Conservation (phyloP, 2,329 filamentous ascomycete genomes). For the Didymella arachidicola region DNA sequence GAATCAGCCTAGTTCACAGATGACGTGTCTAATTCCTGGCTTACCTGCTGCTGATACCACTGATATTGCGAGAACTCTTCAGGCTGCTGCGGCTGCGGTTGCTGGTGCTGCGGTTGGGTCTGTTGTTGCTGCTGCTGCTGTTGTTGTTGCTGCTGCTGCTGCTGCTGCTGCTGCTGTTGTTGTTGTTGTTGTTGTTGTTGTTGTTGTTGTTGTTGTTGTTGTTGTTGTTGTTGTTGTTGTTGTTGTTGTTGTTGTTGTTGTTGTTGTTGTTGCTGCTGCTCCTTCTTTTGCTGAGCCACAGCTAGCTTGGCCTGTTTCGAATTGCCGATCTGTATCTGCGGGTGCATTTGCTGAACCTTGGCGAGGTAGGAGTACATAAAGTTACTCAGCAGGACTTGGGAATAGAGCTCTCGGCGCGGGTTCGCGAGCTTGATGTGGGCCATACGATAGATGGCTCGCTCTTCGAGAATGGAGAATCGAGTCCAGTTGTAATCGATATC, state of each 20-base stretch:
- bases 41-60: constrained; percentile 40
- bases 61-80: constrained; percentile 47
- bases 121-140: constrained; percentile 19
- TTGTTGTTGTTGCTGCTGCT: constrained; percentile 51
- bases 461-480: constrained; percentile 91
- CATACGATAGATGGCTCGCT: constrained; percentile 97
- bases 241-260: constrained; percentile 57
- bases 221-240: constrained; percentile 6
- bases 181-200: constrained; percentile 21
- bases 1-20: constrained; percentile 9
- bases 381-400: constrained; percentile 95
- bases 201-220: constrained; percentile 27
- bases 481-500: constrained; percentile 98
- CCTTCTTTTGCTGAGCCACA: constrained; percentile 59
- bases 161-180: constrained; percentile 22
- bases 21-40: constrained; percentile 6
- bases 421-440: constrained; percentile 99
- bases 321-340: constrained; percentile 88
- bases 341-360: constrained; percentile 98
- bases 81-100: constrained; percentile 27
- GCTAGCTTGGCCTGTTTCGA: constrained; percentile 73
- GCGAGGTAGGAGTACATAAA: constrained; percentile 99
- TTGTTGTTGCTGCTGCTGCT: constrained; percentile 24
- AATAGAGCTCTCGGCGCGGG: constrained; percentile 86
- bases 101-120: constrained; percentile 24